A percentile compares a stretch with the other conserved stretches of the same genome.
Evolutionary conservation across 202 grass and related monocot species (phyloP).

Genomic region (Panicum virgatum): DNA sequence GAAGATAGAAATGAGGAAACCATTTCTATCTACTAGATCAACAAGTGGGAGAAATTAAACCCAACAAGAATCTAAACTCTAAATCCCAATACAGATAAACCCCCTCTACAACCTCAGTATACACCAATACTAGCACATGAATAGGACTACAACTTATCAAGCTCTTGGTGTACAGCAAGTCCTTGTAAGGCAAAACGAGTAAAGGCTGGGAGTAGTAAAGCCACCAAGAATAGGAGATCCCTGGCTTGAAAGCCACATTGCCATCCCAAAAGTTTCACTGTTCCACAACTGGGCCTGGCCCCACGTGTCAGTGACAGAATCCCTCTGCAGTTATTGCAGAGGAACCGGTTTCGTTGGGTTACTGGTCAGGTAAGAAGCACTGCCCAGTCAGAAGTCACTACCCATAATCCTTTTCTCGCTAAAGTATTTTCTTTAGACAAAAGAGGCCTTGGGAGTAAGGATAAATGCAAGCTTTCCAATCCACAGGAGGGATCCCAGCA

Average conservation of each 20-base stretch:
- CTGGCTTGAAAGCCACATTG: conserved; percentile 18
- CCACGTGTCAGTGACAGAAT: no score
- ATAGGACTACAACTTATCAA: not conserved
- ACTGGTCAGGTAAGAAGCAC: conserved; percentile 2
- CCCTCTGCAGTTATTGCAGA: no score
- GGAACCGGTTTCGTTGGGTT: no score
- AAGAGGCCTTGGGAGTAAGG: not conserved
- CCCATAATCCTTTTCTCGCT: not conserved
- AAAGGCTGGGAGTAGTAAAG: not conserved
- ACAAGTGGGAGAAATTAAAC: conserved; percentile 1
- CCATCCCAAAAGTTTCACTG: conserved; percentile 20
- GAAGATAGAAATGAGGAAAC: not conserved
- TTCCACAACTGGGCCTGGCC: no score
- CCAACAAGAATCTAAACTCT: not conserved
- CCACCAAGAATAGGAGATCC: conserved; percentile 5
- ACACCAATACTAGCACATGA: not conserved
- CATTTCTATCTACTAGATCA: conserved; percentile 2
- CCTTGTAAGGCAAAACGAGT: conserved; percentile 1
- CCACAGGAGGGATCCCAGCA: conserved; percentile 15
- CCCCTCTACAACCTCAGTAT: not conserved
- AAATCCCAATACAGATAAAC: not conserved
- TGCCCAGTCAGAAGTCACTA: conserved; percentile 22
- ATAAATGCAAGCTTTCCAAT: conserved; percentile 25
- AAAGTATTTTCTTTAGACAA: conserved; percentile 14
- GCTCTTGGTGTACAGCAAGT: conserved; percentile 16